These are phyloP conservation scores for Rhizopogon vinicolor DNA, from an alignment of 768 basidiomycete species.

Conservation along the genomic window DNA sequence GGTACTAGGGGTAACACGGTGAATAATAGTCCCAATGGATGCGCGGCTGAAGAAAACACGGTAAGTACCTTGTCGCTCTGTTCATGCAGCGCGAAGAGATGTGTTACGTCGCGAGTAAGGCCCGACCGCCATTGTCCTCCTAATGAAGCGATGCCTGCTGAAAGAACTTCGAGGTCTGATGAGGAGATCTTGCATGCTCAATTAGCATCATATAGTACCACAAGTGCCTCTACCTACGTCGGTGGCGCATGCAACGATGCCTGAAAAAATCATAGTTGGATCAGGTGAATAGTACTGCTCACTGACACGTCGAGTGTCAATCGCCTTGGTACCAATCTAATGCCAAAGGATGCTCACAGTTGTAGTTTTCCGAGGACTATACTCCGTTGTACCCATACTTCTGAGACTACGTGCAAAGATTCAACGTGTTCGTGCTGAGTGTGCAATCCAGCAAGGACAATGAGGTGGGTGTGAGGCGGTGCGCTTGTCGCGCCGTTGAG, in stretches of 20 bases:
- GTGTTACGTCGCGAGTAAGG: conserved; percentile 83
- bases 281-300: conserved; percentile 70
- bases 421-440: conserved; percentile 26
- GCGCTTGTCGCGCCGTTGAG: conserved; percentile 47
- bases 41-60: background rate
- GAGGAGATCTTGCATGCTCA: conserved; percentile 42
- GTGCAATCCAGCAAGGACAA: conserved; percentile 48
- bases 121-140: conserved; percentile 80
- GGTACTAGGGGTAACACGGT: conserved; percentile 25
- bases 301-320: conserved; percentile 23
- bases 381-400: conserved; percentile 69
- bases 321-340: background rate
- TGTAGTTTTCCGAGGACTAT: conserved; percentile 54
- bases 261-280: conserved; percentile 78
- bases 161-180: conserved; percentile 68
- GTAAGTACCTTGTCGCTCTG: conserved; percentile 46
- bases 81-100: conserved; percentile 62
- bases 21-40: background rate
- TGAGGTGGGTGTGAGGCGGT: conserved; percentile 48
- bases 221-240: conserved; percentile 40
- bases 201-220: background rate
- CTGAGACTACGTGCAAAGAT: conserved; percentile 30
- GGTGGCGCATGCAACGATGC: conserved; percentile 67
- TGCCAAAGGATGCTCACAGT: conserved; percentile 34
- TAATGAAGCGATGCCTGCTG: conserved; percentile 64